Evolutionary conservation across 768 basidiomycete species (phyloP).

Genomic region (Auricularia auricula-judae): DNA sequence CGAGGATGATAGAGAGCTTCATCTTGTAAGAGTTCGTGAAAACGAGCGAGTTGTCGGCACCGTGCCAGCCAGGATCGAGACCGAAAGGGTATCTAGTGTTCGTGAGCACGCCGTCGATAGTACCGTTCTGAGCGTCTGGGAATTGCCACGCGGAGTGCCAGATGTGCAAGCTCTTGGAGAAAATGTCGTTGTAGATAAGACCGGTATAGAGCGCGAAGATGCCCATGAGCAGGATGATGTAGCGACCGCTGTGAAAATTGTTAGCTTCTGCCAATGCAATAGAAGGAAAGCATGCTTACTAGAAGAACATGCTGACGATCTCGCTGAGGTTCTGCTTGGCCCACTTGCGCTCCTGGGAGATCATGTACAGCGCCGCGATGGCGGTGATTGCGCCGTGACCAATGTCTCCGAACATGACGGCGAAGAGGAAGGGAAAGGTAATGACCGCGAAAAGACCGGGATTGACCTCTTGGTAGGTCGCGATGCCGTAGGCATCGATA

Average conservation of each 20-base stretch:
- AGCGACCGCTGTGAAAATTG: conserved; percentile 61
- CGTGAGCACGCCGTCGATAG: conserved; percentile 40
- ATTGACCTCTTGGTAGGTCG: conserved; percentile 92
- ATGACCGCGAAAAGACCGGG: conserved; percentile 86
- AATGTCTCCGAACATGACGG: conserved; percentile 99
- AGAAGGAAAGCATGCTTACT: conserved; percentile 39
- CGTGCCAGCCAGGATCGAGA: conserved; percentile 92
- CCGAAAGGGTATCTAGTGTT: conserved; percentile 86
- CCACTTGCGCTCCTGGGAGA: conserved; percentile 71
- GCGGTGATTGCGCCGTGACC: conserved; percentile 87
- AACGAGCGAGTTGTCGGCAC: conserved; percentile 78
- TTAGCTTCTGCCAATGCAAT: conserved; percentile 13
- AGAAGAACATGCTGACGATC: conserved; percentile 88
- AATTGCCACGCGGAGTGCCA: conserved; percentile 86
- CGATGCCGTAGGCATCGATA: conserved; percentile 95
- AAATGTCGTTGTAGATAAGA: conserved; percentile 97
- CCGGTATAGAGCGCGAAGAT: conserved; percentile 93
- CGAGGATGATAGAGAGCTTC: conserved; percentile 97
- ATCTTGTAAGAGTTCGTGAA: conserved; percentile 99
- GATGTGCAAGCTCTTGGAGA: conserved; percentile 83
- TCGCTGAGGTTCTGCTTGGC: conserved; percentile 66
- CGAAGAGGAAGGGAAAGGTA: conserved; percentile 97
- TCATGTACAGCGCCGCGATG: conserved; percentile 70
- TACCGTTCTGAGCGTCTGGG: conserved; percentile 30
- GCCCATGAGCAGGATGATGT: conserved; percentile 99